Conservation (phyloP, 1,284 basidiomycete genomes). For the Melampsora americana region DNA sequence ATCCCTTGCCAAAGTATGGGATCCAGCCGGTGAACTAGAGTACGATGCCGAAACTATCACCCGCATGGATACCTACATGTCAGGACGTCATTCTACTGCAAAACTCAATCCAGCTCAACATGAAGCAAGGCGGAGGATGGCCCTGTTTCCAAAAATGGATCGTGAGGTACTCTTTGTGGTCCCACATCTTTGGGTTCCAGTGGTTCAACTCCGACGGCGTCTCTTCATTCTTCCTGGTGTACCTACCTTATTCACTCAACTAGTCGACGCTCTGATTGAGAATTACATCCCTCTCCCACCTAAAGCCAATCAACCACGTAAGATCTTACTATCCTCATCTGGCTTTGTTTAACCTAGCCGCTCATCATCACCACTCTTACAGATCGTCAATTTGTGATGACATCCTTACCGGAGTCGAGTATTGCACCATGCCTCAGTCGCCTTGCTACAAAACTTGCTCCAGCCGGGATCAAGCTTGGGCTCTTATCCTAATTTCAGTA, state of each 20-base stretch:
- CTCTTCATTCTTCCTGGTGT: conserved; percentile 56
- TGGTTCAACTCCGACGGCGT: conserved; percentile 54
- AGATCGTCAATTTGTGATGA: conserved; percentile 54
- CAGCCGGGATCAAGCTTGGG: conserved; percentile 61
- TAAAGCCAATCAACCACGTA: conserved; percentile 27
- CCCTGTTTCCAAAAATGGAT: conserved; percentile 65
- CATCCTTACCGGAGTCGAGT: conserved; percentile 71
- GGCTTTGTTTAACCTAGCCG: background rate
- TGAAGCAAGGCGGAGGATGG: conserved; percentile 74
- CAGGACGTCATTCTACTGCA: background rate
- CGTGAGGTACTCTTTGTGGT: conserved; percentile 50
- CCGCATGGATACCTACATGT: conserved; percentile 65
- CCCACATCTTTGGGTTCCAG: conserved; percentile 55
- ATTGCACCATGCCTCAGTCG: conserved; percentile 82
- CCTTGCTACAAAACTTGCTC: conserved; percentile 64
- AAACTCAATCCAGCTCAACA: conserved; percentile 59
- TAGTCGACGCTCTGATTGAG: conserved; percentile 47
- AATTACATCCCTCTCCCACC: conserved; percentile 50
- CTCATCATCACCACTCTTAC: background rate
- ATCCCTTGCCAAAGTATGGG: conserved; percentile 79
- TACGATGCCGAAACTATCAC: conserved; percentile 76
- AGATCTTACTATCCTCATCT: background rate
- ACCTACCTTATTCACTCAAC: conserved; percentile 48
- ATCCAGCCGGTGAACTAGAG: conserved; percentile 58
- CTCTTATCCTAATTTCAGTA: conserved; percentile 53